Evolutionary conservation across 306 rosid genomes (phyloP).

Genomic region (Arachis hypogaea): DNA sequence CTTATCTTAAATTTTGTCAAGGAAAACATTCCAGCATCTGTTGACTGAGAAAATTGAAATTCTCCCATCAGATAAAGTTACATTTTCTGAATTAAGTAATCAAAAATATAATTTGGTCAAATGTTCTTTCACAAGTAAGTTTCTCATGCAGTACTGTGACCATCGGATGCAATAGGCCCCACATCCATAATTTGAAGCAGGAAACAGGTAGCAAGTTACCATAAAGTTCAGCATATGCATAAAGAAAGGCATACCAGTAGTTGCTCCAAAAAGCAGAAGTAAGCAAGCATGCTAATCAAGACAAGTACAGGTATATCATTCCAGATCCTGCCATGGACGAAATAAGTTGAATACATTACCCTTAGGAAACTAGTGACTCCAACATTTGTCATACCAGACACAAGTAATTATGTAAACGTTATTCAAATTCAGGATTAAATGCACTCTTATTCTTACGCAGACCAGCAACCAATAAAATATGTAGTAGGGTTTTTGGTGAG

Average conservation of each 20-base stretch:
- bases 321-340: constrained; percentile 71
- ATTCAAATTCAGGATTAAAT: constrained; percentile 10
- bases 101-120: constrained; percentile 18
- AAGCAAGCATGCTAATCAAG: constrained; percentile 90
- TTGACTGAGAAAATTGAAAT: constrained; percentile 19
- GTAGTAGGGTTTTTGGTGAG: constrained; percentile 3
- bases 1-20: constrained; percentile 16
- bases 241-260: constrained; percentile 69
- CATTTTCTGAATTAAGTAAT: constrained; percentile 11
- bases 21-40: background rate
- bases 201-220: constrained; percentile 19
- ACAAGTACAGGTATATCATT: constrained; percentile 75
- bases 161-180: constrained; percentile 9
- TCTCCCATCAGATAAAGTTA: constrained; percentile 17
- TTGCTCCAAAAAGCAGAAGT: constrained; percentile 93
- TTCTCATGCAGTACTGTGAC: background rate
- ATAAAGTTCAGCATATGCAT: constrained; percentile 9
- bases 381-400: constrained; percentile 10
- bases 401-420: background rate
- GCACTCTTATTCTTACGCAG: background rate
- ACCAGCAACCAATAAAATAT: constrained; percentile 20
- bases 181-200: constrained; percentile 23
- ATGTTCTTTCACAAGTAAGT: background rate
- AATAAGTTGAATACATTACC: constrained; percentile 28
- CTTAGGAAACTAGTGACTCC: constrained; percentile 12